Percentiles rank a stretch among this genome's conserved stretches.
Evolutionary conservation across 2,329 filamentous ascomycete species (phyloP).

Genomic region (Sclerotinia minor): DNA sequence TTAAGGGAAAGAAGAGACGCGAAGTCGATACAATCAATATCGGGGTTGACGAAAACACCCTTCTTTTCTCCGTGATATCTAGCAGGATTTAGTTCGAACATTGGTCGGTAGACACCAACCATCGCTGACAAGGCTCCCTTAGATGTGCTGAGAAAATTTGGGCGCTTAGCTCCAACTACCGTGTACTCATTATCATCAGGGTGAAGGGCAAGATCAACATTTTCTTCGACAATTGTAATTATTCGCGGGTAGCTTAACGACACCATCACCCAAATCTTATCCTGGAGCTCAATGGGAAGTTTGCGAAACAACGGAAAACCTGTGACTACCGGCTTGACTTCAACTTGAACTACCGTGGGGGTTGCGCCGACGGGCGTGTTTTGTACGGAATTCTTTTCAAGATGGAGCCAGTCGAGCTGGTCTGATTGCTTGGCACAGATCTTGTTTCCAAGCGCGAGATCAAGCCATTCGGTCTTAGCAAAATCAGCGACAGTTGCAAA

Average conservation of each 20-base stretch:
- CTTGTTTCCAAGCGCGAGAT: not conserved
- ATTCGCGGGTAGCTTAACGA: not conserved
- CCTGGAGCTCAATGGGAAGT: not conserved
- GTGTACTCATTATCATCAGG: slow-evolving; percentile 1
- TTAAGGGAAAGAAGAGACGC: not conserved
- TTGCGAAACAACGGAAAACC: not conserved
- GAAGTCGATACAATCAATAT: not conserved
- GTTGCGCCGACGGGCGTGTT: not conserved
- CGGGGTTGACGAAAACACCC: not conserved
- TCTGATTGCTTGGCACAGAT: not conserved
- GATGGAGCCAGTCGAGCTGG: not conserved
- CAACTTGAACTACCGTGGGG: not conserved
- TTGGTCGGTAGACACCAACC: not conserved
- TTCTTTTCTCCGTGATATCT: not conserved
- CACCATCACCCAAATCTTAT: slow-evolving; percentile 8
- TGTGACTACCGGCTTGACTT: not conserved
- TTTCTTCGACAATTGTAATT: not conserved
- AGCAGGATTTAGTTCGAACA: not conserved
- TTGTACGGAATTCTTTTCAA: slow-evolving; percentile 2
- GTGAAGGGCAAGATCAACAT: not conserved
- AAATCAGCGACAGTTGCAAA: not conserved
- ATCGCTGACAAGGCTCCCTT: not conserved
- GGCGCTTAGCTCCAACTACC: not conserved
- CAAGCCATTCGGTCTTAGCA: not conserved
- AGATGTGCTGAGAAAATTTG: not conserved